Evolutionary conservation across 768 basidiomycete genomes (phyloP), one percentile per base, ranked within the genome.

Genomic region (Boletus coccyginus): DNA sequence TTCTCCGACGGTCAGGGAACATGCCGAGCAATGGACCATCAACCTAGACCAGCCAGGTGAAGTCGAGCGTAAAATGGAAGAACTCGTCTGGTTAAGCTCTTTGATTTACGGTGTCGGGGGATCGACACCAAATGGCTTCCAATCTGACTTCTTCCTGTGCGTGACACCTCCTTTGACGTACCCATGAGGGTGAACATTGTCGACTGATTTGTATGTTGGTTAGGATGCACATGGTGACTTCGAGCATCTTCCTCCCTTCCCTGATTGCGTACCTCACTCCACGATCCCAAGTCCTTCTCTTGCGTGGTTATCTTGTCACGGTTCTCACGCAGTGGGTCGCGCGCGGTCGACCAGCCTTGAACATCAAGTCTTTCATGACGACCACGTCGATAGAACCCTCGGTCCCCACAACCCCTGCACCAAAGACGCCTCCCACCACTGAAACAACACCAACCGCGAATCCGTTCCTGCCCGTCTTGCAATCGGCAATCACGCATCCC

Each of bases 11-110:
- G 24, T 71, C 29, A 42, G 21, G 45, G 50, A 52, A 21, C 32
- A 73, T 43, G 76, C 71, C 13, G 68, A 68, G 9, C 60, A 74
- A 41, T 85, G 83, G 83, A 74, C 65, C 2, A 47, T 77, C 24
- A 70, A 80, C 50, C 56, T 68, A 38, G 55, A 58, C 35, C 57
- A 73, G 52, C 59, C 74, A 42, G 58, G 72, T 27, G 73, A 77
- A 57, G 61, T 83, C 8, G 74, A 76, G n/a, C 66, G 73, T n/a
- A 88, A 86, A 67, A 74, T 86, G 24, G 83, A 85, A 59, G 87
- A 90, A 62, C 62, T 90, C 7, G 64, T 73, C 4, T 90, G 85
- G 83, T 69, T 78, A 19, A 77, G 74, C 43, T 71, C 71, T 0
- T 55, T 86, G 14, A 62, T 85, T 21, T 90, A 84, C 58, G 83